Evolutionary conservation across 176 grass and related monocot genomes (phyloP), one percentile per base, ranked within the genome.

Genomic region (Pontederia crassipes): DNA sequence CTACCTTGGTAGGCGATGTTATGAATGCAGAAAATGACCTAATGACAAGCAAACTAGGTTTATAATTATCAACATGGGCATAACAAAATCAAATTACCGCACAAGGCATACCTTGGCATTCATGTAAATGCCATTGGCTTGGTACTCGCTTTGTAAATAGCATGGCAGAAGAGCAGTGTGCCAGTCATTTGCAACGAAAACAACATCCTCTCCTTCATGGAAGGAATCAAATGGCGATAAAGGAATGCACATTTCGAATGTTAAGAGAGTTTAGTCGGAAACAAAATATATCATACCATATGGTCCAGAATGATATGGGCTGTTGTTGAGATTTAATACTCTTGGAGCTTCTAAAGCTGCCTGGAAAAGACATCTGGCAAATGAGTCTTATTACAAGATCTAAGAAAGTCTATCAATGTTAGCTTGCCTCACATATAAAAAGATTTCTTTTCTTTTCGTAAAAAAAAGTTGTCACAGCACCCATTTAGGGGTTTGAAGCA

Each of bases 11-110:
- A 97, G 9, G 83, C 77, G 28, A 97, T 90, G 75, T 97, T 97
- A 81, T 97, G 92, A 83, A 97, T 97, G 83, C 92, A 97, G 79
- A 90, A 97, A 2, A 81, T 81, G 12, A 87, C 87, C 92, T 97
- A 56, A 61, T 35, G 65, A 46, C 55, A 12, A 13, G n/a, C 45
- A 52, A 68, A 9, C 17, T 1, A 54, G 57, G 66, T 24, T 28
- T 59, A 59, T 8, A 18, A 62, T 55, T 27, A 45, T 58, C 20
- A 5, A 32, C 18, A 46, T 9, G 2, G 11, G 11, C 49, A 11
- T 11, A 79, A 40, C 55, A 49, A 12, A 46, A 35, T 35, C 11
- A 52, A 50, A 4, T 20, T 15, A 54, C 0, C 20, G 27, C 61
- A 57, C 15, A 28, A 53, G 8, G 17, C 49, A 1, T 54, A 84